Conservation (phyloP, 176 grass and related monocot species). For the Ensete ventricosum region DNA sequence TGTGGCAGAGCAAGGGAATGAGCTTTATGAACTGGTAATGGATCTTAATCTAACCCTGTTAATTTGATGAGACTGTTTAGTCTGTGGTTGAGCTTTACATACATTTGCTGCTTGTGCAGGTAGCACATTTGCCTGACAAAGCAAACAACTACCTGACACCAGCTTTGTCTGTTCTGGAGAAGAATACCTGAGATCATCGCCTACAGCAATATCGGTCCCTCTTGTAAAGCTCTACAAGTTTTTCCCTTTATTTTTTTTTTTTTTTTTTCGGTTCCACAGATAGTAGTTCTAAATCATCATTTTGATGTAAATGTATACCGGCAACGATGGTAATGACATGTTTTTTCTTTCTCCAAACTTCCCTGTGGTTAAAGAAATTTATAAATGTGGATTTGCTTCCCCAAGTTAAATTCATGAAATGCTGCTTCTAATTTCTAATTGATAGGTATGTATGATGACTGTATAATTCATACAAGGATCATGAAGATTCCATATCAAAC, state of each 20-base stretch:
- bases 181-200: constrained; percentile 52
- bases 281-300: constrained; percentile 6
- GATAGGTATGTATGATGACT: no score
- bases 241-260: not conserved
- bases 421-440: no score
- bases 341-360: not conserved
- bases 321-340: not conserved
- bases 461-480: no score
- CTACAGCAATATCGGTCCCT: not conserved
- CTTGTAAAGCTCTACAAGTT: constrained; percentile 2
- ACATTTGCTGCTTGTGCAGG: constrained; percentile 44
- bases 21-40: constrained; percentile 86
- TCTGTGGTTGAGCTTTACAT: no score
- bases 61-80: not conserved
- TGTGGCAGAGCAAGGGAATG: constrained; percentile 66
- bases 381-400: not conserved
- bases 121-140: constrained; percentile 97
- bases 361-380: not conserved
- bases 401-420: not conserved
- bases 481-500: no score
- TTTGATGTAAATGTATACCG: constrained; percentile 4
- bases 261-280: no score
- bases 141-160: constrained; percentile 97
- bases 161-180: constrained; percentile 88
- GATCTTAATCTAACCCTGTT: constrained; percentile 6